Conservation (phyloP, 306 rosid genomes). For the Trichosanthes truncata region DNA sequence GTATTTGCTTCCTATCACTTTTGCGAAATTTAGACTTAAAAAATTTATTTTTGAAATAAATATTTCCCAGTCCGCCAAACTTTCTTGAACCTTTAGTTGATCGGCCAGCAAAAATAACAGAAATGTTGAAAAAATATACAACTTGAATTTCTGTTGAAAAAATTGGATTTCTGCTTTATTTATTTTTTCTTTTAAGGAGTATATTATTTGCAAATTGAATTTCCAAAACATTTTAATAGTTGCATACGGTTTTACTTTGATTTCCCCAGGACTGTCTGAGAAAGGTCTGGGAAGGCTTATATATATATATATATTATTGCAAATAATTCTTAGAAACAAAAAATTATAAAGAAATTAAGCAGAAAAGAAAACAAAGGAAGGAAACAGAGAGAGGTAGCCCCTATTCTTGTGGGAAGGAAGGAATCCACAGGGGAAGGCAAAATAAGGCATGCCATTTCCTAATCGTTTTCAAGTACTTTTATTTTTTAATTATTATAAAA, state of each 20-base stretch:
- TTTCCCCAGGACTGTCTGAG: not conserved
- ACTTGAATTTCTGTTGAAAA: not conserved
- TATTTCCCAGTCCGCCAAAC: not conserved
- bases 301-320: not conserved
- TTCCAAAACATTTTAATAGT: not conserved
- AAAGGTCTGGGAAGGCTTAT: not conserved
- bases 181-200: not conserved
- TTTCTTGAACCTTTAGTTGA: not conserved
- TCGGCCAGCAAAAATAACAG: not conserved
- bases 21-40: not conserved
- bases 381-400: not conserved
- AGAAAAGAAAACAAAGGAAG: not conserved
- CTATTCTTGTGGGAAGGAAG: not conserved
- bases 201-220: not conserved
- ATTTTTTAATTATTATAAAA: not conserved
- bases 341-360: not conserved
- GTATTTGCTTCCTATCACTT: not conserved
- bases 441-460: not conserved
- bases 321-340: not conserved
- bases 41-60: not conserved
- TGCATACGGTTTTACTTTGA: not conserved
- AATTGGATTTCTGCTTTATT: not conserved
- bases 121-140: not conserved
- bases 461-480: not conserved
- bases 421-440: not conserved